A percentile compares a stretch with the other conserved stretches of the same genome.
Conservation (phyloP, 2,329 filamentous ascomycete genomes). For the Pestalotiopsis sp. region DNA sequence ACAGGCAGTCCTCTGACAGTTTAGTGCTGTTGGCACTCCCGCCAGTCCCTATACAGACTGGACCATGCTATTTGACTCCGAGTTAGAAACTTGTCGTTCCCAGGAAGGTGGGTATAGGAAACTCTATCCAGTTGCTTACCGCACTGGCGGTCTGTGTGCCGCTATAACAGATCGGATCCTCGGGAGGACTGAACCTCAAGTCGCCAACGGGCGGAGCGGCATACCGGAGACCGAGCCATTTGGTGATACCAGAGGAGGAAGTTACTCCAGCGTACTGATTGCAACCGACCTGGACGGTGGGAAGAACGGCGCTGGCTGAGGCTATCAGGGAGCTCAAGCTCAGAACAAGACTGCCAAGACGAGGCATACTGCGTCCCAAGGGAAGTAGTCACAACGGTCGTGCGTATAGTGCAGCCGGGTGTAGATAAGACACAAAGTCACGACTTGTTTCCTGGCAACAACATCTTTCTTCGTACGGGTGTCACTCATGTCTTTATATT, state of each 20-base stretch:
- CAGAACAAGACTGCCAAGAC: background rate
- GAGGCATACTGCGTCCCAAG: constrained; percentile 1
- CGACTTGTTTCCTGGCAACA: background rate
- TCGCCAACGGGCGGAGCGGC: constrained; percentile 67
- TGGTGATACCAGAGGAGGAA: constrained; percentile 55
- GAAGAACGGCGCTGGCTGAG: constrained; percentile 20
- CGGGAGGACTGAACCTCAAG: constrained; percentile 66
- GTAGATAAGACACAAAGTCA: background rate
- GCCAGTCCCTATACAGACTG: constrained; percentile 24
- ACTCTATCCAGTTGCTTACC: constrained; percentile 34
- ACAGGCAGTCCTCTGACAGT: constrained; percentile 65
- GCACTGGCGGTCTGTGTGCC: constrained; percentile 53
- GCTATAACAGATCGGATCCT: constrained; percentile 53
- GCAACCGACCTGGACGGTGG: constrained; percentile 64
- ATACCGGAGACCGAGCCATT: constrained; percentile 76
- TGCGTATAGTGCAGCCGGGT: background rate
- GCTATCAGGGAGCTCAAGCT: background rate
- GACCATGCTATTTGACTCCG: constrained; percentile 22
- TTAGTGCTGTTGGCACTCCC: constrained; percentile 14
- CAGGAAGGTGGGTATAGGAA: too few species aligned
- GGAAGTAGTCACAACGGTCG: background rate
- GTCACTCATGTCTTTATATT: background rate
- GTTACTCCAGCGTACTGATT: constrained; percentile 62
- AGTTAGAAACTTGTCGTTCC: background rate
- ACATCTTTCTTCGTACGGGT: background rate